Percentiles rank a stretch among this genome's conserved stretches.
Conservation (phyloP, 768 basidiomycete genomes). For the Flagelloscypha sp. region DNA sequence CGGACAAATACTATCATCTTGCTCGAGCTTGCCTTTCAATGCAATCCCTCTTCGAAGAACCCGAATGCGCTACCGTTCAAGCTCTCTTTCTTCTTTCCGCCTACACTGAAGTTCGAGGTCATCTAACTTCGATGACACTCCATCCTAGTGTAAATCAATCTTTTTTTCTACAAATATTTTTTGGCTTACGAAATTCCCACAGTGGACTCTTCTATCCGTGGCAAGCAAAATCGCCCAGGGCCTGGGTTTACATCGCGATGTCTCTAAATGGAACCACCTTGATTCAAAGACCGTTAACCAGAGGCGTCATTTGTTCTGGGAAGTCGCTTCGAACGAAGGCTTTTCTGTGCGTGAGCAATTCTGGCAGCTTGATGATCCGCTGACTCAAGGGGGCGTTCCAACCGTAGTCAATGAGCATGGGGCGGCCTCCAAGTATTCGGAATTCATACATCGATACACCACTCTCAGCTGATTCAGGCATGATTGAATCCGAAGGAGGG, state of each 20-base stretch:
- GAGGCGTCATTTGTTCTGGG: constrained; percentile 31
- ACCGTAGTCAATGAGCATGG: constrained; percentile 29
- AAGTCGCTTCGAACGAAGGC: constrained; percentile 28
- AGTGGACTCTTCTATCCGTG: too few relatives aligned
- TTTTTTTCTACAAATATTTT: too few relatives aligned
- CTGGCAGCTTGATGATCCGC: too few relatives aligned
- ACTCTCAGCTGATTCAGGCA: constrained; percentile 33
- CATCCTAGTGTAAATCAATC: too few relatives aligned
- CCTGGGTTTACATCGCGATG: too few relatives aligned
- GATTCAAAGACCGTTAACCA: constrained; percentile 28
- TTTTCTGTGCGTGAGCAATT: constrained; percentile 21
- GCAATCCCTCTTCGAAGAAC: constrained; percentile 42
- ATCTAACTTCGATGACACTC: too few relatives aligned
- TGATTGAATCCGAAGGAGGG: too few relatives aligned
- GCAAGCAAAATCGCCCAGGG: too few relatives aligned
- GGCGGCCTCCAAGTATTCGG: constrained; percentile 36
- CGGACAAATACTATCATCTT: constrained; percentile 39
- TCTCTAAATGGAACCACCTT: constrained; percentile 32
- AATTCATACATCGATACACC: constrained; percentile 24
- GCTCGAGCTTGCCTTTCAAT: constrained; percentile 36
- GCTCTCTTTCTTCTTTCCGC: constrained; percentile 37
- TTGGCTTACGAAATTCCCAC: too few relatives aligned
- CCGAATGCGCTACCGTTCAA: constrained; percentile 46
- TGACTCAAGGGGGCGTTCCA: too few relatives aligned
- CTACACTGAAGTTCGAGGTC: too few relatives aligned